phyloP scores from a whole-genome alignment of 2,329 filamentous ascomycete genomes.

The Ceratocystis eucalypticola region DNA sequence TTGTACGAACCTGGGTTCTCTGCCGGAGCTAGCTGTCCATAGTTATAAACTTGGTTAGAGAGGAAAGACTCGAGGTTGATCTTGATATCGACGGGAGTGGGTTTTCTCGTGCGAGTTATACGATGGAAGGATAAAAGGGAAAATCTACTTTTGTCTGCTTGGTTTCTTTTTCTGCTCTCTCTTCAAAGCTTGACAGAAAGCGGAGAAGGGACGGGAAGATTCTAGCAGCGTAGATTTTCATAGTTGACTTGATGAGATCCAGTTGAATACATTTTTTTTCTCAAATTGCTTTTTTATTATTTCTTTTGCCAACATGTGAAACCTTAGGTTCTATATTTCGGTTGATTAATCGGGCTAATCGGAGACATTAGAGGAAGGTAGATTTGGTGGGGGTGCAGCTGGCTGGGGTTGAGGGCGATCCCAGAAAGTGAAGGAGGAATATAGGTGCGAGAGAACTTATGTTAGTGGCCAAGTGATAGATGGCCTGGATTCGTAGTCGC shows the following conservation, averaged over 20 bases:
- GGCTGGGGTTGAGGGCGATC: neutral
- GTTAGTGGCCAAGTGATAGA: too few relatives aligned
- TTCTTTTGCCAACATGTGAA: neutral
- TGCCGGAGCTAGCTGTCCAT: conserved; percentile 1
- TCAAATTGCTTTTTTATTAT: neutral
- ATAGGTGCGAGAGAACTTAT: too few relatives aligned
- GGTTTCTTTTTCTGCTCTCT: neutral
- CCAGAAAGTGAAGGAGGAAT: too few relatives aligned
- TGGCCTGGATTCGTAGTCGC: too few relatives aligned
- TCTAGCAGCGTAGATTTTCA: conserved; percentile 1
- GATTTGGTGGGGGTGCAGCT: neutral
- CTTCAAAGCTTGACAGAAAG: neutral
- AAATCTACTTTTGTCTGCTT: neutral
- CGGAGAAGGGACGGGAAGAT: neutral
- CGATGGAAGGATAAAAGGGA: neutral
- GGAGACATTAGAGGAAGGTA: neutral
- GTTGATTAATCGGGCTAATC: neutral
- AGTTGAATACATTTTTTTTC: conserved; percentile 8
- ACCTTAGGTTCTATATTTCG: neutral
- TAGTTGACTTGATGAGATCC: conserved; percentile 5
- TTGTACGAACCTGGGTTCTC: neutral
- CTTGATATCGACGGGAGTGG: neutral
- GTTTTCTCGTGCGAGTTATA: neutral
- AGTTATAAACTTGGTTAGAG: neutral
- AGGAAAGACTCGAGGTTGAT: neutral